Evolutionary conservation across 345 rosid species (phyloP).

Genomic region (Populus tremula): DNA sequence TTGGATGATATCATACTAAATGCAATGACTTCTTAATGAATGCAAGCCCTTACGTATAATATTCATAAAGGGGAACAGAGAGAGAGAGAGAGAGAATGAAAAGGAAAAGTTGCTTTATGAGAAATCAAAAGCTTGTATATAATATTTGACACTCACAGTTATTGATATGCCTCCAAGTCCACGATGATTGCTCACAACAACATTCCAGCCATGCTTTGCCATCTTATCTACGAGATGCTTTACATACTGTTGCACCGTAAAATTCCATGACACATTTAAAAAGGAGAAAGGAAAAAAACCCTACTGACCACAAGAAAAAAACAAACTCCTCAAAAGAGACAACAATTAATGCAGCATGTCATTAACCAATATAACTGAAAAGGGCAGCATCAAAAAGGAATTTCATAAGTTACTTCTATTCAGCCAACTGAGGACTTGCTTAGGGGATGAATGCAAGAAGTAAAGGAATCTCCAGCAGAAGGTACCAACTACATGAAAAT

Average conservation of each 20-base stretch:
- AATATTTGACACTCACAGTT: conserved; percentile 33
- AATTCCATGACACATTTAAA: background rate
- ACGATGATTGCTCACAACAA: conserved; percentile 43
- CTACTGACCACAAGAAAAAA: background rate
- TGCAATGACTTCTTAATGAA: background rate
- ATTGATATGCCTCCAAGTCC: conserved; percentile 41
- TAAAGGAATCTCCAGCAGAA: too few species aligned
- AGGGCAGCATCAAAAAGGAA: too few species aligned
- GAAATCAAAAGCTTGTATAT: conserved; percentile 1
- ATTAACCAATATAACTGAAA: too few species aligned
- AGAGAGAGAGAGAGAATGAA: background rate
- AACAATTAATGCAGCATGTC: too few species aligned
- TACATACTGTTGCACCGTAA: conserved; percentile 27
- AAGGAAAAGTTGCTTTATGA: background rate
- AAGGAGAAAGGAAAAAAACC: background rate
- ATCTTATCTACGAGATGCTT: conserved; percentile 36
- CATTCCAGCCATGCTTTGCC: conserved; percentile 37
- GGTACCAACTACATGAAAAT: background rate
- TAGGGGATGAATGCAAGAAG: too few species aligned
- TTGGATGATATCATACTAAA: background rate
- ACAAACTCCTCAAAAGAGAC: background rate
- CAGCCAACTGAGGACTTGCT: too few species aligned
- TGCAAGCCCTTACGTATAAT: background rate
- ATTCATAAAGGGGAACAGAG: background rate
- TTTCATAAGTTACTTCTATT: too few species aligned